Evolutionary conservation across 1,284 basidiomycete genomes (phyloP).

Genomic region (Ustanciosporium gigantosporum): DNA sequence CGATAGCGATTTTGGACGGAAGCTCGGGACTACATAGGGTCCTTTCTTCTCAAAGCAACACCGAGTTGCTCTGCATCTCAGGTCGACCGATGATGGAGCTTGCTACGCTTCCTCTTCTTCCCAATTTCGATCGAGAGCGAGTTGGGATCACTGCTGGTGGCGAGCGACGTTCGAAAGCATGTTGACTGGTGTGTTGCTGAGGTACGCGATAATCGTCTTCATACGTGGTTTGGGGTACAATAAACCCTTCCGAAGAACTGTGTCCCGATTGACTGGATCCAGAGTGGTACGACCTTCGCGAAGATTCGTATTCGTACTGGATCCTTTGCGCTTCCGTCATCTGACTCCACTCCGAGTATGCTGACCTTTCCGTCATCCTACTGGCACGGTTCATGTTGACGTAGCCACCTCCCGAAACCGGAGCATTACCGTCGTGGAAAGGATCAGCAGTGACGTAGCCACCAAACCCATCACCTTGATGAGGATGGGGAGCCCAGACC

Average conservation of each 20-base stretch:
- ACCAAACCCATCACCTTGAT: conserved; percentile 15
- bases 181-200: conserved; percentile 16
- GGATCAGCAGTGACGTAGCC: conserved; percentile 23
- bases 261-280: conserved; percentile 12
- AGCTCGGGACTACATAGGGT: no score
- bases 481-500: conserved; percentile 13
- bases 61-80: conserved; percentile 42
- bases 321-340: conserved; percentile 49
- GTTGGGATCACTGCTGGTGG: not conserved
- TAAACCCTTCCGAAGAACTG: conserved; percentile 9
- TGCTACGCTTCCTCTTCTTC: conserved; percentile 31
- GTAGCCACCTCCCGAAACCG: conserved; percentile 5
- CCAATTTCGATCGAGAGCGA: no score
- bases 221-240: conserved; percentile 17
- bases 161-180: conserved; percentile 9
- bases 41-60: conserved; percentile 30
- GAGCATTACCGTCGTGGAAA: conserved; percentile 12
- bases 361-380: conserved; percentile 40
- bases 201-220: conserved; percentile 32
- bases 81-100: conserved; percentile 34
- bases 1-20: no score
- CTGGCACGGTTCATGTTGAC: conserved; percentile 41
- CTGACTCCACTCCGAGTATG: conserved; percentile 25
- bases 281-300: conserved; percentile 28
- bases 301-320: conserved; percentile 43